A percentile compares a stretch with the other conserved stretches of the same genome.
phyloP scores from a whole-genome alignment of 306 rosid genomes.

The Psophocarpus tetragonolobus region DNA sequence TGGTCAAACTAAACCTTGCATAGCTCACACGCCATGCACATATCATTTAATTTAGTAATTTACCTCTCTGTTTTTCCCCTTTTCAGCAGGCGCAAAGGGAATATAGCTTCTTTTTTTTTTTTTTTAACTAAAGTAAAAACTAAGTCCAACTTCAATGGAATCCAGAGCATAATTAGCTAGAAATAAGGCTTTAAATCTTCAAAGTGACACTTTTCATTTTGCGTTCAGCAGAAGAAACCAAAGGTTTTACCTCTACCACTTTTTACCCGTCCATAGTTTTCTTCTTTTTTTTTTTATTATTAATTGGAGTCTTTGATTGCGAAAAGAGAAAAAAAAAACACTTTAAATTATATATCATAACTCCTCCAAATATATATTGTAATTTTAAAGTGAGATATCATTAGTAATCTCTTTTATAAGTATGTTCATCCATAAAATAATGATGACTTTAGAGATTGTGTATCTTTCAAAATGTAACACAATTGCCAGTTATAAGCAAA shows the following conservation, averaged over 20 bases:
- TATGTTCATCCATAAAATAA: too few relatives aligned
- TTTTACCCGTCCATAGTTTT: not conserved
- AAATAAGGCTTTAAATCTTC: slow-evolving; percentile 29
- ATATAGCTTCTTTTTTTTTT: not conserved
- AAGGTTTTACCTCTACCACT: not conserved
- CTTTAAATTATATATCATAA: not conserved
- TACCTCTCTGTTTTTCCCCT: not conserved
- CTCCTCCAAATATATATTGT: not conserved
- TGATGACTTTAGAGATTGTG: too few relatives aligned
- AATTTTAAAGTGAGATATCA: too few relatives aligned
- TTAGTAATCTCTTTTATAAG: too few relatives aligned
- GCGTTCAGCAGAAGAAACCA: not conserved
- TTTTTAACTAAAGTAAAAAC: not conserved
- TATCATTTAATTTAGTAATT: slow-evolving; percentile 28
- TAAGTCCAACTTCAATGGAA: slow-evolving; percentile 13
- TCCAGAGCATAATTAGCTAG: slow-evolving; percentile 27
- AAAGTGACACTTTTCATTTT: slow-evolving; percentile 13
- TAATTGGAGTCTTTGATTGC: not conserved
- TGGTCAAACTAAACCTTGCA: slow-evolving; percentile 43
- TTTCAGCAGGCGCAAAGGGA: not conserved
- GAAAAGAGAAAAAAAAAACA: not conserved
- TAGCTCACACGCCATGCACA: slow-evolving; percentile 33
- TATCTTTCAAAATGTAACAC: too few relatives aligned
- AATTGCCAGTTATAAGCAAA: too few relatives aligned
- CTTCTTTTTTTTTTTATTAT: not conserved